Evolutionary conservation across 2,329 filamentous ascomycete species (phyloP), one percentile per base, ranked within the genome.

Genomic region (Apiospora rasikravindrae): DNA sequence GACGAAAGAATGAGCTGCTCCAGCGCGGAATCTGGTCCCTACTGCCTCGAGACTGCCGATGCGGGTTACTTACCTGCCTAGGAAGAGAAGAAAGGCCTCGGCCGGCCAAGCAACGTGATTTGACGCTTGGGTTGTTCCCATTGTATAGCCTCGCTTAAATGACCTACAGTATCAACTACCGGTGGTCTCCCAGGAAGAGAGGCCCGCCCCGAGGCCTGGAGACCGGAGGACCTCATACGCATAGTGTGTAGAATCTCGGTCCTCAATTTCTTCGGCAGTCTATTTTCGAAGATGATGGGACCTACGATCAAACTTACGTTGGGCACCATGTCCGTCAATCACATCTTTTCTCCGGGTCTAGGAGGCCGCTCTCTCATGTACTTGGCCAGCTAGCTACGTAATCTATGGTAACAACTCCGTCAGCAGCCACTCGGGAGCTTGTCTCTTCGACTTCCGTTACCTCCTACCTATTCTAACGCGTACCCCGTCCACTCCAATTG

Each of bases 251-350:
- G 57, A 64, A n/a, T 64, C 19, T 64, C 57, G 57, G 57, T 64
- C 57, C 57, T 64, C 57, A 64, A 64, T 64, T 16, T 64, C 57
- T 64, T 64, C 57, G 22, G 57, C 57, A 40, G 57, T 64, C 57
- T 64, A 64, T 64, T 64, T 64, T 64, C 19, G 29, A 37, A 37
- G 40, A 64, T 33, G 57, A 64, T 40, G 57, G 57, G 57, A 40
- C 57, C 33, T 64, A 40, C 33, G 57, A 64, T 64, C 57, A 64
- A 64, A 64, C 57, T 64, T 64, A 64, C 57, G 57, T 64, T 64
- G 57, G 33, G 45, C 40, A 19, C 57, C 33, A 40, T 40, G 37
- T 40, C 57, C 57, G 29, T 40, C 57, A 37, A 33, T 64, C 57
- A 64, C 51, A 64, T 40, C 57, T 64, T 64, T 33, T 64, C 22